A percentile compares a stretch with the other conserved stretches of the same genome.
Conservation (phyloP, 805 yeast genomes). For the Schizosaccharomyces osmophilus region DNA sequence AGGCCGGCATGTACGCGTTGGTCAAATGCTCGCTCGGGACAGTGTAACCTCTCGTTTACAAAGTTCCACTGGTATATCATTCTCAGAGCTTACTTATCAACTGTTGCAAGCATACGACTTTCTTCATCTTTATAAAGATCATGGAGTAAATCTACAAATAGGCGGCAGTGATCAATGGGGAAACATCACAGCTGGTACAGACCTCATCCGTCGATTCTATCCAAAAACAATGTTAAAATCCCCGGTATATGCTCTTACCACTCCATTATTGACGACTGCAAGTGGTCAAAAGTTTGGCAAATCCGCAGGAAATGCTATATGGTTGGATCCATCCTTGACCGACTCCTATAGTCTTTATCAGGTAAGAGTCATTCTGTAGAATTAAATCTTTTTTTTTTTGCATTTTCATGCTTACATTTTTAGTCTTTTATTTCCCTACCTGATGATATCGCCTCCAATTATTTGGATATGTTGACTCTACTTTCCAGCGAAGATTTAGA, state of each 20-base stretch:
- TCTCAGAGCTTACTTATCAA: slow-evolving; percentile 84
- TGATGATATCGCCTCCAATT: slow-evolving; percentile 47
- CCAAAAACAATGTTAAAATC: slow-evolving; percentile 9
- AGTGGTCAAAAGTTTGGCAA: slow-evolving; percentile 88
- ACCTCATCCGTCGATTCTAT: slow-evolving; percentile 36
- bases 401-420: not conserved
- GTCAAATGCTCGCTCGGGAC: slow-evolving; percentile 73
- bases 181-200: slow-evolving; percentile 86
- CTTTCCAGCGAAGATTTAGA: slow-evolving; percentile 40
- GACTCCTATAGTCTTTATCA: slow-evolving; percentile 67
- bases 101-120: slow-evolving; percentile 83
- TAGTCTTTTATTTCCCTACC: slow-evolving; percentile 3
- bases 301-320: slow-evolving; percentile 89
- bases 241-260: slow-evolving; percentile 52
- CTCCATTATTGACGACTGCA: slow-evolving; percentile 68
- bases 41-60: slow-evolving; percentile 46
- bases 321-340: slow-evolving; percentile 52
- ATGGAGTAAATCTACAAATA: slow-evolving; percentile 38
- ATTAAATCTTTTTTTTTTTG: no score
- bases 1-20: slow-evolving; percentile 59
- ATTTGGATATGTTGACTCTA: slow-evolving; percentile 56
- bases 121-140: slow-evolving; percentile 42
- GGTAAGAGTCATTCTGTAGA: slow-evolving; percentile 3
- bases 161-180: slow-evolving; percentile 99
- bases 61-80: slow-evolving; percentile 28